Conservation (phyloP, 257 asterid genomes). For the Capsicum pubescens region DNA sequence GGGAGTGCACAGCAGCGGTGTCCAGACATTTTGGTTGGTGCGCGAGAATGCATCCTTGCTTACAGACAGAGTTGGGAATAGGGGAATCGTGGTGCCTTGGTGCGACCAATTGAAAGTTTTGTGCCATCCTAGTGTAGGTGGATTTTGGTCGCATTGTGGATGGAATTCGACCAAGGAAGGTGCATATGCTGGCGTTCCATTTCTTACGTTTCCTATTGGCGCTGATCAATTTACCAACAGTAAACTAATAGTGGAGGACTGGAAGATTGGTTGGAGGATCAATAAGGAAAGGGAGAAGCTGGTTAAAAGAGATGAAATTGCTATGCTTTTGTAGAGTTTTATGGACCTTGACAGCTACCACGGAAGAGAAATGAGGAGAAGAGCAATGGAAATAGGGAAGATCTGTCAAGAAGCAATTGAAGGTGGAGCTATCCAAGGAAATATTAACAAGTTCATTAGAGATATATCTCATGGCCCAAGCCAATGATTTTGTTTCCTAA, state of each 20-base stretch:
- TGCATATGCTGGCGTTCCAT: constrained; percentile 58
- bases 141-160: constrained; percentile 83
- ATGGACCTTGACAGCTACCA: constrained; percentile 55
- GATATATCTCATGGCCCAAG: constrained; percentile 30
- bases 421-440: constrained; percentile 51
- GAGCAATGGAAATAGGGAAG: constrained; percentile 43
- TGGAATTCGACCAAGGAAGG: constrained; percentile 74
- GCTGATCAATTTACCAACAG: constrained; percentile 60
- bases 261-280: constrained; percentile 67
- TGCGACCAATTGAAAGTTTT: constrained; percentile 65
- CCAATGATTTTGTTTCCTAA: neutral
- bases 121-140: constrained; percentile 60
- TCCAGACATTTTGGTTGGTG: constrained; percentile 70
- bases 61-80: constrained; percentile 41
- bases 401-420: constrained; percentile 36
- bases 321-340: constrained; percentile 46
- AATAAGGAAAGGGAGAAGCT: constrained; percentile 40
- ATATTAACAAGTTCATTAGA: constrained; percentile 40
- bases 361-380: constrained; percentile 41
- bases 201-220: constrained; percentile 58
- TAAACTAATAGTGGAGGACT: constrained; percentile 65
- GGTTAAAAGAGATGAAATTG: constrained; percentile 44
- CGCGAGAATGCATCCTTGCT: constrained; percentile 62
- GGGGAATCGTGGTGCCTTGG: constrained; percentile 61
- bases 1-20: constrained; percentile 60